Percentiles rank a stretch among this genome's conserved stretches.
phyloP scores from a whole-genome alignment of 2,329 filamentous ascomycete species.

The Colletotrichum sp. region DNA sequence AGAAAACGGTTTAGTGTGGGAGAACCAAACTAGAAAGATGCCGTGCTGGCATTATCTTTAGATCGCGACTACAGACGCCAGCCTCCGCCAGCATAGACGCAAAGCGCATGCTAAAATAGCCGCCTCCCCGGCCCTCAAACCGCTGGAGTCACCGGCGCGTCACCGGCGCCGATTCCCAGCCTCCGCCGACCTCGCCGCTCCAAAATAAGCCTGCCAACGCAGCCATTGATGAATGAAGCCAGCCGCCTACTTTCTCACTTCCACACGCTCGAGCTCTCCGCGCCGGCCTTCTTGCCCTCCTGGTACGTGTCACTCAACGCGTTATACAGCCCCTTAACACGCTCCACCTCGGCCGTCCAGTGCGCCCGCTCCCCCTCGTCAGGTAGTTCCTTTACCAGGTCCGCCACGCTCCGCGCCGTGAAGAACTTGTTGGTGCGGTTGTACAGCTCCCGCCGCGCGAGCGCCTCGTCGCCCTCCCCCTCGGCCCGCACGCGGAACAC shows the following conservation, averaged over 20 bases:
- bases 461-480: conserved; percentile 39
- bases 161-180: conserved; percentile 5
- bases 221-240: background rate
- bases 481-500: conserved; percentile 55
- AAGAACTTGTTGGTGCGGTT: conserved; percentile 64
- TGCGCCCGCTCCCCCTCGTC: conserved; percentile 38
- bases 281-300: conserved; percentile 46
- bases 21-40: background rate
- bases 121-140: background rate
- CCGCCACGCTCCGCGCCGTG: conserved; percentile 43
- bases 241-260: conserved; percentile 32
- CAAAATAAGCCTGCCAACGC: background rate
- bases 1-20: background rate
- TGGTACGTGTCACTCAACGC: conserved; percentile 53
- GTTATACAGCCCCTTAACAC: conserved; percentile 55
- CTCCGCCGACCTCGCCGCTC: background rate
- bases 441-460: conserved; percentile 50
- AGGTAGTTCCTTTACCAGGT: conserved; percentile 41
- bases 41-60: background rate
- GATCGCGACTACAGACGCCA: background rate
- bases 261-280: conserved; percentile 53
- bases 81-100: background rate
- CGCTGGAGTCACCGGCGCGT: background rate
- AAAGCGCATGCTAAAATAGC: background rate
- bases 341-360: conserved; percentile 45